Percentiles rank a stretch among this genome's conserved stretches.
These are phyloP conservation scores for Parasitella parasitica DNA, from an alignment of 371 early-diverging fungal genomes.

Conservation along the genomic window DNA sequence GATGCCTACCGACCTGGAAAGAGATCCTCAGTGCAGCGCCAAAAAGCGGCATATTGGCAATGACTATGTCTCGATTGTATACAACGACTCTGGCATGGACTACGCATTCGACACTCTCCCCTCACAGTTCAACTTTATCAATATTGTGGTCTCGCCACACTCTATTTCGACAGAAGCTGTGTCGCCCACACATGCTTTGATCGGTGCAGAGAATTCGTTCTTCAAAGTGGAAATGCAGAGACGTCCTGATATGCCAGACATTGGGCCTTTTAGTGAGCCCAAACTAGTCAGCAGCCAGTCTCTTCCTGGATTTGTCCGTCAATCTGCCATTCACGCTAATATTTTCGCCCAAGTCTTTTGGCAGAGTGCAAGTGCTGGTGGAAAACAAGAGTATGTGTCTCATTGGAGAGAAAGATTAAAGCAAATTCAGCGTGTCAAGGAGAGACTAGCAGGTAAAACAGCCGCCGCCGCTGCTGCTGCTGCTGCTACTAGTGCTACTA, in stretches of 20 bases:
- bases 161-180: constrained; percentile 49
- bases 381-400: constrained; percentile 69
- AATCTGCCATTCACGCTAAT: constrained; percentile 86
- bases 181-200: constrained; percentile 27
- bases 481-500: neutral
- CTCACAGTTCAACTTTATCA: constrained; percentile 93
- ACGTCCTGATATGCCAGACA: constrained; percentile 80
- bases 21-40: constrained; percentile 72
- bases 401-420: constrained; percentile 86
- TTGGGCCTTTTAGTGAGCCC: constrained; percentile 78
- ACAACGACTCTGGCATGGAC: constrained; percentile 82
- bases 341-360: constrained; percentile 86
- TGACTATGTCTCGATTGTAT: constrained; percentile 91
- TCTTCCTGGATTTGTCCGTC: constrained; percentile 80
- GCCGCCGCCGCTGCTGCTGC: constrained; percentile 6
- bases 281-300: constrained; percentile 80
- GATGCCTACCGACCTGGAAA: constrained; percentile 82
- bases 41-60: constrained; percentile 98
- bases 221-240: constrained; percentile 71
- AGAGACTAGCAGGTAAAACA: constrained; percentile 33
- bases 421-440: constrained; percentile 80
- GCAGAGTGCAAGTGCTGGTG: constrained; percentile 50
- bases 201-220: constrained; percentile 48
- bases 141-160: constrained; percentile 81
- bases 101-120: constrained; percentile 90